These are phyloP conservation scores for Lactarius sanguifluus DNA, from an alignment of 768 basidiomycete genomes.

Conservation along the genomic window DNA sequence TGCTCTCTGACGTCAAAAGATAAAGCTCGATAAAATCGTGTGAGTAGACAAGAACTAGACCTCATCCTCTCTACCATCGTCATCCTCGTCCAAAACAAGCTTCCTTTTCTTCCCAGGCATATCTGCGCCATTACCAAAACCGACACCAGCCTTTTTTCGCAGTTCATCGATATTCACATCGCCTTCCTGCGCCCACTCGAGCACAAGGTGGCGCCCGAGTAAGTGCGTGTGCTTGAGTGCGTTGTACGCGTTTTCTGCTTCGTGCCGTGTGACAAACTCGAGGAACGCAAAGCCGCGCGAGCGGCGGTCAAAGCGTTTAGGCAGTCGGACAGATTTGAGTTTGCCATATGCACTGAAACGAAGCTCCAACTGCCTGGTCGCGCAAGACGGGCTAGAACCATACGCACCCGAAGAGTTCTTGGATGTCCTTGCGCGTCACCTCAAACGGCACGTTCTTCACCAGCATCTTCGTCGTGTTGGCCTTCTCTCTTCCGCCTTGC, in stretches of 20 bases:
- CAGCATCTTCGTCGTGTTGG: slow-evolving; percentile 87
- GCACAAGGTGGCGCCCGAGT: slow-evolving; percentile 89
- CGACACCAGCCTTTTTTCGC: slow-evolving; percentile 77
- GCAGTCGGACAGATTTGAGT: slow-evolving; percentile 91
- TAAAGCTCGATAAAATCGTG: too few species aligned
- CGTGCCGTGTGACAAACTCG: slow-evolving; percentile 86
- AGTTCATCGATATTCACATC: slow-evolving; percentile 76
- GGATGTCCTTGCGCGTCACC: slow-evolving; percentile 87
- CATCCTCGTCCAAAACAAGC: slow-evolving; percentile 51
- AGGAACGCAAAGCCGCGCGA: slow-evolving; percentile 96
- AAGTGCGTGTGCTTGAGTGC: slow-evolving; percentile 93
- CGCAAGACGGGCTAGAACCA: background rate
- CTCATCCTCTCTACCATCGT: slow-evolving; percentile 38
- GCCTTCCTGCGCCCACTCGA: slow-evolving; percentile 86
- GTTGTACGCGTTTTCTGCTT: slow-evolving; percentile 86
- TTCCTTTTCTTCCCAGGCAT: slow-evolving; percentile 79
- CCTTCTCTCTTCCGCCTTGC: slow-evolving; percentile 38
- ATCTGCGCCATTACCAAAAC: slow-evolving; percentile 65
- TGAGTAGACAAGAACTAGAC: slow-evolving; percentile 2
- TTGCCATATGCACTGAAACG: slow-evolving; percentile 75
- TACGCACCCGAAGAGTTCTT: slow-evolving; percentile 83
- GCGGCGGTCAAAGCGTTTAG: slow-evolving; percentile 85
- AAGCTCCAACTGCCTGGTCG: background rate
- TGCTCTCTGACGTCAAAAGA: background rate
- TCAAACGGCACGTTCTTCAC: slow-evolving; percentile 99